These are phyloP conservation scores for Pyrenophora seminiperda DNA, from an alignment of 2,329 filamentous ascomycete genomes.

Conservation along the genomic window DNA sequence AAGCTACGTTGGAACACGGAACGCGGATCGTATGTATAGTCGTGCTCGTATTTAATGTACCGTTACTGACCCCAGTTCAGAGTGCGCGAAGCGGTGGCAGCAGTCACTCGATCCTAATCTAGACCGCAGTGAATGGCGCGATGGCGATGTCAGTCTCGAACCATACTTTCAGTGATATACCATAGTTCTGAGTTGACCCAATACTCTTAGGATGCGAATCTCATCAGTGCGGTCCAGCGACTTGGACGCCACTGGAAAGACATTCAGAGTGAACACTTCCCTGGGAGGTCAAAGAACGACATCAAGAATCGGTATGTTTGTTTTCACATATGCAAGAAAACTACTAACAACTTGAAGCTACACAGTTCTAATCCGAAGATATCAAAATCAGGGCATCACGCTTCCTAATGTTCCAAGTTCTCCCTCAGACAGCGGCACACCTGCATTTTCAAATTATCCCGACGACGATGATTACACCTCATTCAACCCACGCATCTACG, in stretches of 20 bases:
- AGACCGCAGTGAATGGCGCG: slow-evolving; percentile 48
- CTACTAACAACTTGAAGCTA: slow-evolving; percentile 23
- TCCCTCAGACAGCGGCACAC: slow-evolving; percentile 26
- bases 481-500: slow-evolving; percentile 21
- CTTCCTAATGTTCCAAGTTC: slow-evolving; percentile 31
- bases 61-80: slow-evolving; percentile 27
- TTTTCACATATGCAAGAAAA: neutral
- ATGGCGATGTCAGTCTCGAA: slow-evolving; percentile 37
- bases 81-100: slow-evolving; percentile 57
- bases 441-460: slow-evolving; percentile 18
- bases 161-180: neutral
- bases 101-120: slow-evolving; percentile 52
- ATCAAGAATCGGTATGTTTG: slow-evolving; percentile 47
- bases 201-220: slow-evolving; percentile 29
- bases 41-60: neutral
- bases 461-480: slow-evolving; percentile 29
- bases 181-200: neutral
- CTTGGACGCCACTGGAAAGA: slow-evolving; percentile 49
- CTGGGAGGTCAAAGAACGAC: slow-evolving; percentile 46
- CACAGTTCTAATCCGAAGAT: slow-evolving; percentile 40
- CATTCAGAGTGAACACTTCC: slow-evolving; percentile 44
- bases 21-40: slow-evolving; percentile 47
- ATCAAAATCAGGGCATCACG: slow-evolving; percentile 37
- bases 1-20: slow-evolving; percentile 46
- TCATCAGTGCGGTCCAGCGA: slow-evolving; percentile 41